phyloP scores from a whole-genome alignment of 2,329 filamentous ascomycete species.

The Diaporthe caulivora region DNA sequence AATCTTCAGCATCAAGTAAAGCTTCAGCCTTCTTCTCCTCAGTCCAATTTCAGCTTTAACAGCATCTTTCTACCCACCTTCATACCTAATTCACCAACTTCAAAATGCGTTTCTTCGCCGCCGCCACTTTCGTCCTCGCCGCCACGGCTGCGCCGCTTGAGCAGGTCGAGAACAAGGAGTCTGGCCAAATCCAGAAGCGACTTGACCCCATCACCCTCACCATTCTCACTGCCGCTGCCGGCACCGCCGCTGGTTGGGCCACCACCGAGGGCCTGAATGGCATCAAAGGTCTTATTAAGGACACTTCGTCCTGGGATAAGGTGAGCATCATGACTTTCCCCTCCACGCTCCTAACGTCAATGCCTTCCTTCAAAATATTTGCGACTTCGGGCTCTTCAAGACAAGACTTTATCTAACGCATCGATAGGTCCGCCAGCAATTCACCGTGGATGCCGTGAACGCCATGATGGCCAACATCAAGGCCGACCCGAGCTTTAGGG shows the following conservation, averaged over 20 bases:
- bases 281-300: background rate
- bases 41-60: background rate
- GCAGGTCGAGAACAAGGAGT: background rate
- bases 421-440: background rate
- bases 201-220: background rate
- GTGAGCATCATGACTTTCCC: background rate
- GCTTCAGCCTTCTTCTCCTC: background rate
- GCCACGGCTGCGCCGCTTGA: background rate
- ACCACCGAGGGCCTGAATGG: background rate
- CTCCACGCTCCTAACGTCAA: background rate
- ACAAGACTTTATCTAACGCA: background rate
- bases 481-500: background rate
- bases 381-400: background rate
- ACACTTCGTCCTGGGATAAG: background rate
- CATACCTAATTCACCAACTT: background rate
- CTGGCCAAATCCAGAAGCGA: background rate
- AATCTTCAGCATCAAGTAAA: background rate
- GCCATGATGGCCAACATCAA: background rate
- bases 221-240: background rate
- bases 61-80: background rate
- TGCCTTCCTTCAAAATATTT: background rate
- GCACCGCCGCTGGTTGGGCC: background rate
- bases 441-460: background rate
- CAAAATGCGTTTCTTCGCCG: constrained; percentile 3
- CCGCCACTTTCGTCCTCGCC: background rate